Evolutionary conservation across 1,284 basidiomycete species (phyloP).

Genomic region (Hemileia vastatrix): DNA sequence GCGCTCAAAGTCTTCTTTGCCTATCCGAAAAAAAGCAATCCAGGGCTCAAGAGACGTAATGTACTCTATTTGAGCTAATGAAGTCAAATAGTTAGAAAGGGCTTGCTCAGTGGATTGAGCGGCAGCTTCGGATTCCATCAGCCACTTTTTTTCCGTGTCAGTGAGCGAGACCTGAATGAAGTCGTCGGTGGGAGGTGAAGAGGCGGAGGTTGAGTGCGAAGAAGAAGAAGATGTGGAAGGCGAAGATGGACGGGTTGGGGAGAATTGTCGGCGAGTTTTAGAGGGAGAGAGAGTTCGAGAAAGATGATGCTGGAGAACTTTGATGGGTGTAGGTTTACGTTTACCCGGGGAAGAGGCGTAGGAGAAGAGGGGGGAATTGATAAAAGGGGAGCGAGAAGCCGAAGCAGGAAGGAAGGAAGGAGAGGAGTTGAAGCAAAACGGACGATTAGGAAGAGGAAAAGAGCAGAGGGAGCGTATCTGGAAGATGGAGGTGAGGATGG

Average conservation of each 20-base stretch:
- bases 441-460: too few species aligned
- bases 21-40: constrained; percentile 12
- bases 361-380: not conserved
- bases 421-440: too few species aligned
- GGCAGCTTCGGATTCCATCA: constrained; percentile 5
- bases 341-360: not conserved
- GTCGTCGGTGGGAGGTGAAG: not conserved
- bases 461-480: too few species aligned
- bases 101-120: constrained; percentile 1
- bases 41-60: not conserved
- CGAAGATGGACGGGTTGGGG: not conserved
- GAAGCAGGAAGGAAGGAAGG: not conserved
- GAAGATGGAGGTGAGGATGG: not conserved
- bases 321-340: constrained; percentile 3
- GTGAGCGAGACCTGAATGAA: constrained; percentile 12
- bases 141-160: constrained; percentile 9
- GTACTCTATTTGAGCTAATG: constrained; percentile 1
- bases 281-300: constrained; percentile 15
- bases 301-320: constrained; percentile 13
- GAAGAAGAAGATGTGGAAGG: not conserved
- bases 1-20: constrained; percentile 18
- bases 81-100: constrained; percentile 8
- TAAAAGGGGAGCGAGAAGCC: not conserved
- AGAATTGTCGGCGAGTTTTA: not conserved
- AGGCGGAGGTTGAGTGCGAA: constrained; percentile 6